These are phyloP conservation scores for Acer negundo DNA, from an alignment of 345 rosid genomes.

Conservation along the genomic window DNA sequence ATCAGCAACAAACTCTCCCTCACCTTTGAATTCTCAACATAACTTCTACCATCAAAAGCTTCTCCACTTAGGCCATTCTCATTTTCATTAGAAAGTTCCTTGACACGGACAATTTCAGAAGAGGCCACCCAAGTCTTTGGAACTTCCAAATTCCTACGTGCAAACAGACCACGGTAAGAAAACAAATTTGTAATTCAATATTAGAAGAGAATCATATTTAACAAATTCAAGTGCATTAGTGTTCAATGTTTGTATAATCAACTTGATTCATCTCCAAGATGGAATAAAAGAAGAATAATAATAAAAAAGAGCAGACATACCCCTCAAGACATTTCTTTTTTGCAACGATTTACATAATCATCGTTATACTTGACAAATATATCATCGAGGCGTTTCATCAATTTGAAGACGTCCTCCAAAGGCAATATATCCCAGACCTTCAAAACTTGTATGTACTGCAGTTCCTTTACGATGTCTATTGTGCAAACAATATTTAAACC, in stretches of 20 bases:
- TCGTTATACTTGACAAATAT: constrained; percentile 35
- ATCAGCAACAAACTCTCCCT: constrained; percentile 43
- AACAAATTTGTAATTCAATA: neutral
- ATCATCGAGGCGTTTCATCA: constrained; percentile 42
- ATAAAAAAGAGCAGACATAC: constrained; percentile 27
- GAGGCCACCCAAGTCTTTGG: constrained; percentile 41
- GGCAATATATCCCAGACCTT: constrained; percentile 58
- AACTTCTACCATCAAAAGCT: constrained; percentile 22
- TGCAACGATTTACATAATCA: constrained; percentile 45
- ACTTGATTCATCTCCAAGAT: neutral
- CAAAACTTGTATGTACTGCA: constrained; percentile 38
- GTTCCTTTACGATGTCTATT: constrained; percentile 39
- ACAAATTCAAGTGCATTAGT: neutral
- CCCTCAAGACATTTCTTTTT: constrained; percentile 44
- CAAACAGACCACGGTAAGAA: neutral
- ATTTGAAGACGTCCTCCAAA: constrained; percentile 30
- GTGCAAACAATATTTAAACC: constrained; percentile 41
- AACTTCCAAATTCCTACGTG: constrained; percentile 41
- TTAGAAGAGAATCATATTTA: neutral
- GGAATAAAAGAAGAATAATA: neutral
- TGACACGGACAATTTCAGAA: constrained; percentile 26
- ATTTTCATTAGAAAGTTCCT: constrained; percentile 4
- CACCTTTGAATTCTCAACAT: constrained; percentile 41
- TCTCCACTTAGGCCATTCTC: constrained; percentile 12
- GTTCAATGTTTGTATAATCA: neutral